A percentile compares a stretch with the other conserved stretches of the same genome.
These are phyloP conservation scores for Lasiodiplodia sp. DNA, from an alignment of 2,329 filamentous ascomycete genomes.

Conservation along the genomic window DNA sequence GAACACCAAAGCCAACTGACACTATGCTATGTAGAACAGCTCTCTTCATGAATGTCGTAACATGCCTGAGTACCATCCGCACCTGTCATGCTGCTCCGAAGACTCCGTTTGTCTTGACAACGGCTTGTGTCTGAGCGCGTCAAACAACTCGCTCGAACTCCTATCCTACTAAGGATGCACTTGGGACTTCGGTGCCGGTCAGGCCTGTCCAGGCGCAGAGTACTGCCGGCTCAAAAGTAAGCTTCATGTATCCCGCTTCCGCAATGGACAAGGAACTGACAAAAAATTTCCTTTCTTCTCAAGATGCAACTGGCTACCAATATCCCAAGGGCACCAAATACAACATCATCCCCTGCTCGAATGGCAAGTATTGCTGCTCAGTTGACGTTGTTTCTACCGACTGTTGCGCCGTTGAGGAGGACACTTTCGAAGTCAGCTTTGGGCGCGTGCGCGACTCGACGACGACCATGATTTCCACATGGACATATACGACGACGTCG, in stretches of 20 bases:
- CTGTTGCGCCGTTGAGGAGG: background rate
- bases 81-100: background rate
- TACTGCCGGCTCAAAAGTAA: slow-evolving; percentile 5
- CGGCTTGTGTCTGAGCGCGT: background rate
- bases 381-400: background rate
- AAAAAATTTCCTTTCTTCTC: too few species aligned
- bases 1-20: background rate
- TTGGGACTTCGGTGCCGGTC: background rate
- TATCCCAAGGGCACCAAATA: background rate
- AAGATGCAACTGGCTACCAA: background rate
- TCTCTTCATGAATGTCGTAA: background rate
- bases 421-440: slow-evolving; percentile 14
- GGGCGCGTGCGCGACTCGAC: background rate
- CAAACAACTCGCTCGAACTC: background rate
- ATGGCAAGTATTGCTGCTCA: slow-evolving; percentile 8
- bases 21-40: background rate
- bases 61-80: background rate
- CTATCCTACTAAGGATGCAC: slow-evolving; percentile 9
- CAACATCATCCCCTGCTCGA: slow-evolving; percentile 9
- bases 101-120: slow-evolving; percentile 4
- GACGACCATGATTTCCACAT: background rate
- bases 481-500: background rate
- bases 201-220: slow-evolving; percentile 6
- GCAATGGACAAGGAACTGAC: background rate
- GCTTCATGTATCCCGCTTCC: background rate